Evolutionary conservation across 441 rosid genomes (phyloP).

Genomic region (Syzygium malaccense): DNA sequence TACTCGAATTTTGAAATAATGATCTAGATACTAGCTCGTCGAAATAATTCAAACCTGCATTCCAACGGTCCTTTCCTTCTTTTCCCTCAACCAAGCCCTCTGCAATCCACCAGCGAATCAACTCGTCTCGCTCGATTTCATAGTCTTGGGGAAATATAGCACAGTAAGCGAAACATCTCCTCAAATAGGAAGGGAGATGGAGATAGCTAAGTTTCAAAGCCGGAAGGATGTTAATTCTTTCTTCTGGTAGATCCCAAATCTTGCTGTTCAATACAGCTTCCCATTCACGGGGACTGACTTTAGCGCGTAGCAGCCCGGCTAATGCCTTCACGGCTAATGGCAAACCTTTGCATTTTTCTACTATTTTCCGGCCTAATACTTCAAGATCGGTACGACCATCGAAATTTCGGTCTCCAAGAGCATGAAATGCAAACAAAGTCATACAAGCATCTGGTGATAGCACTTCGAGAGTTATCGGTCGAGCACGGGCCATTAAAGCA

Average conservation of each 20-base stretch:
- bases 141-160: background rate
- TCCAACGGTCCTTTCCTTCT: background rate
- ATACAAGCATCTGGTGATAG: background rate
- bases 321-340: background rate
- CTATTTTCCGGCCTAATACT: background rate
- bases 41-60: background rate
- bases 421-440: background rate
- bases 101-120: background rate
- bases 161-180: background rate
- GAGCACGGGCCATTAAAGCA: accelerated
- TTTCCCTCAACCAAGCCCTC: background rate
- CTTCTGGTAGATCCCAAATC: background rate
- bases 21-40: background rate
- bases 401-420: background rate
- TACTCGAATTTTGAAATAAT: background rate
- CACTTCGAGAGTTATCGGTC: background rate
- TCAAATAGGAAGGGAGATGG: background rate
- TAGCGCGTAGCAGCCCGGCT: background rate
- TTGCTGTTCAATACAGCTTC: background rate
- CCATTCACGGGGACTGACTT: accelerated
- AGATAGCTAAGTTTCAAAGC: background rate
- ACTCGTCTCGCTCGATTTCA: background rate
- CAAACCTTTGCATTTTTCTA: background rate
- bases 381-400: background rate
- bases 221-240: background rate